These are phyloP conservation scores for Eragrostis tef DNA, from an alignment of 202 grass and related monocot genomes.

Conservation along the genomic window DNA sequence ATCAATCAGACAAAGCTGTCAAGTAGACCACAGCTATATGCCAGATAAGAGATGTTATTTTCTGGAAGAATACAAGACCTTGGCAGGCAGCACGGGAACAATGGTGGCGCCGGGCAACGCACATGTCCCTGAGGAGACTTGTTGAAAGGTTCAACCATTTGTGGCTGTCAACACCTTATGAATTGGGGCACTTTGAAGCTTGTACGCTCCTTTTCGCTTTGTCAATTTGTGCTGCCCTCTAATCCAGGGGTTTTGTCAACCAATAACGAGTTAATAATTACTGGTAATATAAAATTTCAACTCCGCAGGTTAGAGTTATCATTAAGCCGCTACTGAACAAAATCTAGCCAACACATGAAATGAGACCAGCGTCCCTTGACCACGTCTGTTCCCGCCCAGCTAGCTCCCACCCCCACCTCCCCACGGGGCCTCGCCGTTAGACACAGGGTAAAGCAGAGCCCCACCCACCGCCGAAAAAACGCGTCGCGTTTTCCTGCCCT, in stretches of 20 bases:
- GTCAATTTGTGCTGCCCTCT: too few relatives aligned
- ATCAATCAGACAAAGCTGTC: slow-evolving; percentile 39
- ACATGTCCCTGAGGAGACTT: not conserved
- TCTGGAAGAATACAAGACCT: not conserved
- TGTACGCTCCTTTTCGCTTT: too few relatives aligned
- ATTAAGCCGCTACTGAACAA: not conserved
- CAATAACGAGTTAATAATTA: too few relatives aligned
- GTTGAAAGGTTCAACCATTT: not conserved
- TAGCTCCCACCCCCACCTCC: not conserved
- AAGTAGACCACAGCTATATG: slow-evolving; percentile 32
- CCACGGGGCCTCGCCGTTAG: not conserved
- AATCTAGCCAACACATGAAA: not conserved
- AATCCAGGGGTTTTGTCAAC: too few relatives aligned
- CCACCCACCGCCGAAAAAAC: not conserved
- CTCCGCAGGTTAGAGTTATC: too few relatives aligned
- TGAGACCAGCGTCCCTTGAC: not conserved
- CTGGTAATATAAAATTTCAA: too few relatives aligned
- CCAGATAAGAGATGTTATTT: not conserved
- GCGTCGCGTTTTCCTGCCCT: not conserved
- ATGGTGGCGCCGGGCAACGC: not conserved
- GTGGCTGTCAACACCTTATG: not conserved
- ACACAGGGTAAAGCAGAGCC: not conserved
- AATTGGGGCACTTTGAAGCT: not conserved
- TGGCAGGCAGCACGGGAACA: not conserved
- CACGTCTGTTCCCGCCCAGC: not conserved